A percentile compares a stretch with the other conserved stretches of the same genome.
These are phyloP conservation scores for Cercospora sesami DNA, from an alignment of 2,329 filamentous ascomycete genomes.

Conservation along the genomic window DNA sequence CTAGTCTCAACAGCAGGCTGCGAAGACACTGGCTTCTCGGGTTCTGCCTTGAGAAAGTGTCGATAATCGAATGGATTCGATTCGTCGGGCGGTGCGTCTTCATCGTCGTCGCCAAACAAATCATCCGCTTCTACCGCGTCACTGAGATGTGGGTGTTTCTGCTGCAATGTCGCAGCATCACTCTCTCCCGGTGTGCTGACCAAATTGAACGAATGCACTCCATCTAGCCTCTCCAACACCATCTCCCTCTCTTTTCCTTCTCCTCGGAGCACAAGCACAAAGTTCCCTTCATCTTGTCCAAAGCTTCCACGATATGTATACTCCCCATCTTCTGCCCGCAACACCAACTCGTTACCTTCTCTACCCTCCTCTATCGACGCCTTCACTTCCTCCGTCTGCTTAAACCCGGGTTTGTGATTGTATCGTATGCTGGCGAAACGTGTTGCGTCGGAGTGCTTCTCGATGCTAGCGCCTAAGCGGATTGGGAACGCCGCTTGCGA, in stretches of 20 bases:
- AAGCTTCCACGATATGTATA: slow-evolving; percentile 44
- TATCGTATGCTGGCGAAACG: slow-evolving; percentile 36
- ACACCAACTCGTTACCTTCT: slow-evolving; percentile 22
- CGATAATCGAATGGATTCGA: slow-evolving; percentile 53
- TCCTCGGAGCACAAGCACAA: slow-evolving; percentile 53
- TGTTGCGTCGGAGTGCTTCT: slow-evolving; percentile 18
- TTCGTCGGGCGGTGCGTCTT: slow-evolving; percentile 44
- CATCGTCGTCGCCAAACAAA: slow-evolving; percentile 37
- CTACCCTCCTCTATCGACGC: slow-evolving; percentile 33
- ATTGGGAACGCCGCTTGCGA: slow-evolving; percentile 32
- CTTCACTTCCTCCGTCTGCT: slow-evolving; percentile 25
- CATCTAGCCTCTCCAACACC: slow-evolving; percentile 71
- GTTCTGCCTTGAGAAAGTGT: slow-evolving; percentile 44
- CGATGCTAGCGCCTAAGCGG: slow-evolving; percentile 35
- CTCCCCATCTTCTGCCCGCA: slow-evolving; percentile 36
- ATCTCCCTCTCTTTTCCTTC: slow-evolving; percentile 32
- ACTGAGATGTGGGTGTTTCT: slow-evolving; percentile 61
- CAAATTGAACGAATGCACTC: slow-evolving; percentile 86
- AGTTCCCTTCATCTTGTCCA: slow-evolving; percentile 63
- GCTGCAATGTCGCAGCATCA: slow-evolving; percentile 63
- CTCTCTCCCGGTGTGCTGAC: slow-evolving; percentile 66
- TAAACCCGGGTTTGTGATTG: slow-evolving; percentile 49
- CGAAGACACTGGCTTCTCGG: slow-evolving; percentile 31
- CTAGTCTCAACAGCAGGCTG: slow-evolving; percentile 20
- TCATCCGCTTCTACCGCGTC: slow-evolving; percentile 27